Base-by-base conservation (phyloP, 1,139 yeast species). In the Yamadazyma sp. region DNA sequence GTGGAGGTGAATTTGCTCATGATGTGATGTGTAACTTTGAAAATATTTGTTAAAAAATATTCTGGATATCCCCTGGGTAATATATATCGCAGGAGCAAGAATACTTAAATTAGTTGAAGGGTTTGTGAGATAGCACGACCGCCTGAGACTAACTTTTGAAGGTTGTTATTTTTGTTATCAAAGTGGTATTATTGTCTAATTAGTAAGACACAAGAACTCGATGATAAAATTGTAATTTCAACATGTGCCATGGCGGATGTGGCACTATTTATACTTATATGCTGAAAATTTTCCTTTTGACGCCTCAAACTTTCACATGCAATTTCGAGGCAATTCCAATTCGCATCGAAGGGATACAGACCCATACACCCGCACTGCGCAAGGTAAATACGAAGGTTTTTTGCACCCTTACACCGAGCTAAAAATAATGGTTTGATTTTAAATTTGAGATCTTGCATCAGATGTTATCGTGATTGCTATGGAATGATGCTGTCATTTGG, bases 1-100 rank as follows among this genome's bases (percentile, higher is more conserved):
- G 62, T 59, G 35, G 75, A 69, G n/a, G 48, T 32, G 25, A 45
- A 43, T 35, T 48, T 48, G 6, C 44, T 29, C 45, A 42, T 42
- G 29, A 27, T 27, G 29, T 12, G 7, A 27, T 27, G 29, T 27
- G 20, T 27, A 27, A 13, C 12, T 27, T 23, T 23, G 5, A 6
- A 27, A 10, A 7, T 15, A 12, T 23, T 11, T 23, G 25, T 11
- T 9, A 23, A 23, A 23, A 23, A 25, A 25, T 11, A 27, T 15
- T 26, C 12, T 6, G 12, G 8, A 9, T 27, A 27, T 27, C 29
- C 29, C 29, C 15, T n/a, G 10, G 20, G 11, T 27, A 15, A 8
- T 12, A 27, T 26, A 26, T 26, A 12, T 6, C 29, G 25, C 14
- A 25, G 28, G 15, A 25, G 12, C 11, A 25, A 12, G 3, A n/a